Conservation (phyloP, 257 asterid species). For the Nicotiana knightiana region DNA sequence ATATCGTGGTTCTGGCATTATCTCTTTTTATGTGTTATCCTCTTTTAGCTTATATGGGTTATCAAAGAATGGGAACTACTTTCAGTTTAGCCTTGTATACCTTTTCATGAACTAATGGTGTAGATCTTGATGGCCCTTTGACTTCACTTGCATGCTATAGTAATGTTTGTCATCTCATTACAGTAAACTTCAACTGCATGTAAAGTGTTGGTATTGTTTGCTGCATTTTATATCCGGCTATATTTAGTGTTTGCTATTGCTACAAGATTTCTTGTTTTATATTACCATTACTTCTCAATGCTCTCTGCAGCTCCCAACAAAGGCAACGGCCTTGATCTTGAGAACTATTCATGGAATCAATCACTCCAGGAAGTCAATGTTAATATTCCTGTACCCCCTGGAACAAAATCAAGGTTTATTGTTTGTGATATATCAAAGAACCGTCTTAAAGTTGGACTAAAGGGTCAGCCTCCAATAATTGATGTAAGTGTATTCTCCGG, state of each 20-base stretch:
- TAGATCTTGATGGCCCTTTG: not conserved
- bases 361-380: slow-evolving; percentile 73
- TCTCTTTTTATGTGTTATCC: not conserved
- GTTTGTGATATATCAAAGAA: slow-evolving; percentile 35
- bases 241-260: not conserved
- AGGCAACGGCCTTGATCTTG: slow-evolving; percentile 77
- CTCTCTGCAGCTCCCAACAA: slow-evolving; percentile 52
- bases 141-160: not conserved
- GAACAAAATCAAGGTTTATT: slow-evolving; percentile 40
- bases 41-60: not conserved
- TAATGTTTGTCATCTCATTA: not conserved
- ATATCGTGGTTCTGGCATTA: not conserved
- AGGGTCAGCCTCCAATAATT: slow-evolving; percentile 39
- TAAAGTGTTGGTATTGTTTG: not conserved
- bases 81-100: not conserved
- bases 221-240: not conserved
- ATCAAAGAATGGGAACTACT: not conserved
- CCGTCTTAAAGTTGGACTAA: slow-evolving; percentile 36
- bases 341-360: slow-evolving; percentile 68
- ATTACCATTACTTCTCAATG: not conserved
- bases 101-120: not conserved
- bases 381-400: slow-evolving; percentile 52
- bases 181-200: not conserved
- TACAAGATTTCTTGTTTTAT: not conserved
- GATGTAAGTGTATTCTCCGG: slow-evolving; percentile 22